These are phyloP conservation scores for Asterophora lycoperdoides DNA, from an alignment of 768 basidiomycete genomes.

Conservation along the genomic window DNA sequence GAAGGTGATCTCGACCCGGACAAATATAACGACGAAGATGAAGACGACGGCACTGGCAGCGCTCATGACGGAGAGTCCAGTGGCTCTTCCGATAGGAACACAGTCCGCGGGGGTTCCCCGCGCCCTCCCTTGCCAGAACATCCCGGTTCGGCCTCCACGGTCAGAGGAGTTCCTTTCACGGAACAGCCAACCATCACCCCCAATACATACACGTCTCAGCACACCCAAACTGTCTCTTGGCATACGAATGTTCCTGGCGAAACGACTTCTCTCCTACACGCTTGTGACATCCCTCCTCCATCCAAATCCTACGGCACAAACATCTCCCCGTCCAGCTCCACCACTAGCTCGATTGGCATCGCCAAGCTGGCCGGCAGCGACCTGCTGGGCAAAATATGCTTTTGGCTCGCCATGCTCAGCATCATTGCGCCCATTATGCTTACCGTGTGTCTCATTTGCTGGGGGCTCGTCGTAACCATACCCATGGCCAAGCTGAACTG, in stretches of 20 bases:
- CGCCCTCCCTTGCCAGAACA: slow-evolving; percentile 11
- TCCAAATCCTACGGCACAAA: slow-evolving; percentile 72
- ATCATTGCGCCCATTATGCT: slow-evolving; percentile 90
- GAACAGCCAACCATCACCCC: slow-evolving; percentile 43
- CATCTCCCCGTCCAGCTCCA: slow-evolving; percentile 27
- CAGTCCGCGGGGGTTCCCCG: slow-evolving; percentile 33
- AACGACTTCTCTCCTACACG: slow-evolving; percentile 41
- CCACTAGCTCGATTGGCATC: slow-evolving; percentile 29
- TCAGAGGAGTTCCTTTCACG: slow-evolving; percentile 33
- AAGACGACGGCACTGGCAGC: slow-evolving; percentile 32
- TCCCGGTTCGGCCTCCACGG: slow-evolving; percentile 15
- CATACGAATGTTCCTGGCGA: slow-evolving; percentile 39
- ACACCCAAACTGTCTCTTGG: slow-evolving; percentile 41
- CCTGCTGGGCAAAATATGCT: slow-evolving; percentile 67
- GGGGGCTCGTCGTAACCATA: slow-evolving; percentile 92
- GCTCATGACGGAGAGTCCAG: slow-evolving; percentile 28
- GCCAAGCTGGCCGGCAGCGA: slow-evolving; percentile 37
- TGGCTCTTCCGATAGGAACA: slow-evolving; percentile 31
- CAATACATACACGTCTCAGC: slow-evolving; percentile 26
- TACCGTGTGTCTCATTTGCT: slow-evolving; percentile 83
- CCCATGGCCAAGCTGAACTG: slow-evolving; percentile 98
- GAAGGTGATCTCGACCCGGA: slow-evolving; percentile 60
- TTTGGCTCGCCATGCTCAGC: slow-evolving; percentile 73
- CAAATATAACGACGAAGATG: slow-evolving; percentile 35
- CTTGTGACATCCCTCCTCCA: slow-evolving; percentile 33